These are phyloP conservation scores for Nasturtium officinale DNA, from an alignment of 345 rosid genomes.

Conservation along the genomic window DNA sequence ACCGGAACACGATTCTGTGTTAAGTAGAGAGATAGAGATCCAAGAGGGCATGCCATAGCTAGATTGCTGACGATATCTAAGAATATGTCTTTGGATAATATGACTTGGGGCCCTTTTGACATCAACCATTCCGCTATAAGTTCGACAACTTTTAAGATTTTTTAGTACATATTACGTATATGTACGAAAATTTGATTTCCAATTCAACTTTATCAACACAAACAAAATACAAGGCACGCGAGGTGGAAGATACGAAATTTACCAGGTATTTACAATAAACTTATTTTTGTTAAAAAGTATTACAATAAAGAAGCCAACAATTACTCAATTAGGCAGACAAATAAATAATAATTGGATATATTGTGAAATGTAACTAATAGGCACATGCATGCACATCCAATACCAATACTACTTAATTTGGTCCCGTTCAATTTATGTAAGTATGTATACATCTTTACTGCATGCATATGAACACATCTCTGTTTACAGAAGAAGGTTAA, in stretches of 20 bases:
- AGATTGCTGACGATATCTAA: conserved; percentile 28
- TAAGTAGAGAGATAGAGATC: conserved; percentile 1
- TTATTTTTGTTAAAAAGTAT: no score
- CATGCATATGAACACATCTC: conserved; percentile 29
- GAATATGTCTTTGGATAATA: conserved; percentile 27
- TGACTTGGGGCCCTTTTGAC: conserved; percentile 8
- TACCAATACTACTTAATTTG: background rate
- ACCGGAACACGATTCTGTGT: conserved; percentile 34
- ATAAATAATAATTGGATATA: conserved; percentile 25
- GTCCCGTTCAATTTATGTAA: conserved; percentile 30
- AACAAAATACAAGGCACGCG: conserved; percentile 21
- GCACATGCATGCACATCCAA: conserved; percentile 37
- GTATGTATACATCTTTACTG: conserved; percentile 6
- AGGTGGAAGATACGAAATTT: background rate
- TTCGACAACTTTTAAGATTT: background rate
- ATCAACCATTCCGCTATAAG: conserved; percentile 6
- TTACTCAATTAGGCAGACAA: no score
- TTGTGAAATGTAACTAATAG: conserved; percentile 15
- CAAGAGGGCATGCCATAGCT: conserved; percentile 30
- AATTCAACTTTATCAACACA: conserved; percentile 15
- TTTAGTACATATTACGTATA: background rate
- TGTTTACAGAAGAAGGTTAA: conserved; percentile 34
- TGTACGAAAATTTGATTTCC: background rate
- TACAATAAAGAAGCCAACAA: no score
- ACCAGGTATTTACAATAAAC: background rate